Evolutionary conservation across 2,329 filamentous ascomycete genomes (phyloP), one percentile per base, ranked within the genome.

Genomic region (Ceratocystis harringtonii): DNA sequence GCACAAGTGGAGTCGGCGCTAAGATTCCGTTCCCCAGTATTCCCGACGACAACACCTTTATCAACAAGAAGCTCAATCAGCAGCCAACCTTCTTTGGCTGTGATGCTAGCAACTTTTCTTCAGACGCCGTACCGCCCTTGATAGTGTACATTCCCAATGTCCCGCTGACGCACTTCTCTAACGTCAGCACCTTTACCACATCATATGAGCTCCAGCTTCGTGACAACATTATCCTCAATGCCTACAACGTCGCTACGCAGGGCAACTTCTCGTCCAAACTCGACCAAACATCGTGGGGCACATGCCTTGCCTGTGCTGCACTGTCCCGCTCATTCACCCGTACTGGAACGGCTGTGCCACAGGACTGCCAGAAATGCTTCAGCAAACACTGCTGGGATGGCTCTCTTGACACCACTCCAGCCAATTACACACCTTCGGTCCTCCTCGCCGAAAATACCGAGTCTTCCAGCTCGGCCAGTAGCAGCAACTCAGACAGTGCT

Each of bases 371-470:
- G 55, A 71, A 80, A 62, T 99, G 94, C 77, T 97, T 96, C 75
- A 70, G 78, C 12, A 75, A 78, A 22, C 96, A 96, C 77, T 99
- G 94, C 81, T 99, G 94, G 94, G 83, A 96, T 73, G 94, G 94
- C n/a, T 89, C 83, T 28, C n/a, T 57, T 44, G 62, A 64, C 50
- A 63, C 43, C 52, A 64, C 65, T 44, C 44, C 55, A 6, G 65
- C 61, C 30, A 44, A 43, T 15, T 68, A 68, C 41, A 19, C 65
- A 28, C 68, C 68, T 15, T 36, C 60, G 17, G 28, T 66, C 28
- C 22, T 63, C 6, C 61, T 68, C 19, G 19, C 32, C 22, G 64
- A 55, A 30, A 61, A 25, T n/a, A 12, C n/a, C 12, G 60, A 28
- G 44, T 36, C 43, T 19, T 36, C 52, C 25, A 36, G 22, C 52